Evolutionary conservation across 2,329 filamentous ascomycete genomes (phyloP), one percentile per base, ranked within the genome.

Genomic region (Didymosphaeria variabile): DNA sequence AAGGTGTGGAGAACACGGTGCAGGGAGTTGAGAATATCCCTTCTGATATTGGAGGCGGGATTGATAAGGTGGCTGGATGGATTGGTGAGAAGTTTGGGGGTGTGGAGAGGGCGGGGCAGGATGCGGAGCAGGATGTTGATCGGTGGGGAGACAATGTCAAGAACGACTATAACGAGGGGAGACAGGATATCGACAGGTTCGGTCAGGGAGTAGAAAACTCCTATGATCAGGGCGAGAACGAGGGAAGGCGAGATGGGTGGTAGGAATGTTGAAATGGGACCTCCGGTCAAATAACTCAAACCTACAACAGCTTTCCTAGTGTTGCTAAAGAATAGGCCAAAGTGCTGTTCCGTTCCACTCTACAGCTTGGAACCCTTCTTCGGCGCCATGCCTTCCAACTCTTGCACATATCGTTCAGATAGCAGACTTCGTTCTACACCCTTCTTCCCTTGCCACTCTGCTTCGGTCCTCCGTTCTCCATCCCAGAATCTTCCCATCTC

Each of bases 401-500:
- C 73, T 44, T 72, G 67, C n/a, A 72, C 56, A 56, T 71, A 77
- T 19, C 72, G 68, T 40, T 70, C 64, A 5, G 66, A 58, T 36
- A 78, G 38, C 8, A 76, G 57, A 40, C 65, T 69, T 57, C 74
- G 72, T 60, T 76, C 69, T 12, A 66, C n/a, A 0, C 75, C 75
- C 52, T 68, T 72, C 65, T 66, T 70, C 8, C 49, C 64, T 2
- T 60, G 71, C 75, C 76, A 78, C 36, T 77, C 73, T 19, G 68
- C 66, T 42, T 77, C 66, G 6, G 71, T 72, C 63, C 70, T 68
- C 51, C 62, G 67, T 59, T 78, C 73, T 63, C 67, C 65, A 36
- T 70, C 69, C 65, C 74, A 64, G 70, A 78, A 84, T 58, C 79
- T 66, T 40, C 61, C 67, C 70, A 79, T 71, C 59, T 77, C 73